Conservation (phyloP, 257 asterid genomes). For the Orobanche coerulescens region DNA sequence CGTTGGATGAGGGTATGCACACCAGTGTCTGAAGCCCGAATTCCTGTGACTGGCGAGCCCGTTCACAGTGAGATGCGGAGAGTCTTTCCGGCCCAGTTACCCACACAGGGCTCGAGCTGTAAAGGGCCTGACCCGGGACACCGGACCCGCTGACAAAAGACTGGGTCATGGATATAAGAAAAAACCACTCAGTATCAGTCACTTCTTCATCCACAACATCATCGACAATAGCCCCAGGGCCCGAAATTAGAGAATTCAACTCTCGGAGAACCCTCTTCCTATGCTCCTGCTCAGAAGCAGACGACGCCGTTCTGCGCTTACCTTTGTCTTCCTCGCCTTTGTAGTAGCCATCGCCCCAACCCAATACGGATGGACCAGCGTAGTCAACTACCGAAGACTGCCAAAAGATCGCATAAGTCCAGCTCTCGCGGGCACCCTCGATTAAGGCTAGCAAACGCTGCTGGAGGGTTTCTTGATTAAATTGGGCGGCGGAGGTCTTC, state of each 20-base stretch:
- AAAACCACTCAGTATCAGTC: constrained; percentile 92
- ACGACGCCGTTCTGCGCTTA: constrained; percentile 33
- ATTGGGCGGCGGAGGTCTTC: constrained; percentile 15
- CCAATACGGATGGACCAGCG: constrained; percentile 31
- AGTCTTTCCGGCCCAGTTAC: constrained; percentile 54
- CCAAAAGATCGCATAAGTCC: constrained; percentile 92
- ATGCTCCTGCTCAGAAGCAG: constrained; percentile 63
- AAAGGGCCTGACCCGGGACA: constrained; percentile 68
- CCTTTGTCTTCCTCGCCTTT: constrained; percentile 66
- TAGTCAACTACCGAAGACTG: constrained; percentile 39
- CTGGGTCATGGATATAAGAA: constrained; percentile 79
- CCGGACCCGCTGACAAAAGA: constrained; percentile 54
- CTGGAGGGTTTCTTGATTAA: constrained; percentile 53
- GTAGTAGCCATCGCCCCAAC: constrained; percentile 91
- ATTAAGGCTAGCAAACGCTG: constrained; percentile 60
- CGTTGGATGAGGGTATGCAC: constrained; percentile 59
- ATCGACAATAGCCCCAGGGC: constrained; percentile 33
- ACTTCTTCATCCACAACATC: constrained; percentile 84
- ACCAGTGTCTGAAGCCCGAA: constrained; percentile 75
- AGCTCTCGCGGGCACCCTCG: constrained; percentile 57
- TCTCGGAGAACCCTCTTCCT: constrained; percentile 67
- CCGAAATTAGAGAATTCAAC: constrained; percentile 64
- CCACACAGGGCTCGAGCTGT: constrained; percentile 68
- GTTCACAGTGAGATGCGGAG: constrained; percentile 41
- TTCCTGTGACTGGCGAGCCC: constrained; percentile 59